These are phyloP conservation scores for Phytophthora vignae DNA, from an alignment of 352 stramenopile genomes.

Conservation along the genomic window DNA sequence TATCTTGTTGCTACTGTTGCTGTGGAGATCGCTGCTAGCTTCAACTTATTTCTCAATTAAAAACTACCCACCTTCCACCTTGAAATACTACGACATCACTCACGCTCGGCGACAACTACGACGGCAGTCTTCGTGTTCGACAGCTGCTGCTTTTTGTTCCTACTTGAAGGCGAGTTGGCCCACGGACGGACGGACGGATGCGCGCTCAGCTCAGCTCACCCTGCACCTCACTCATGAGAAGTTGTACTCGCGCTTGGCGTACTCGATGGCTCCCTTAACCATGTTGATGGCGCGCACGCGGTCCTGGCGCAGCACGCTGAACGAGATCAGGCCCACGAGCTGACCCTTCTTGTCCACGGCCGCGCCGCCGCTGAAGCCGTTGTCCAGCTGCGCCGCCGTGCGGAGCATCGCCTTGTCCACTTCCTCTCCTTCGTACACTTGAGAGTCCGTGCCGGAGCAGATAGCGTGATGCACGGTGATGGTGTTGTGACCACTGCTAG, in stretches of 20 bases:
- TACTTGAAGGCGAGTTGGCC: conserved; percentile 12
- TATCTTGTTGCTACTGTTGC: neutral
- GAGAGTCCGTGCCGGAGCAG: conserved; percentile 88
- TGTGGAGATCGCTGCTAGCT: conserved; percentile 9
- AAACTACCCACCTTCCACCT: conserved; percentile 22
- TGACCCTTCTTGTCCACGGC: conserved; percentile 88
- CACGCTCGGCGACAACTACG: conserved; percentile 35
- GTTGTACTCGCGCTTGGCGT: conserved; percentile 82
- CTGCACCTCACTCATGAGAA: conserved; percentile 51
- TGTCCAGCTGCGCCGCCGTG: conserved; percentile 86
- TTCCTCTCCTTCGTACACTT: conserved; percentile 87
- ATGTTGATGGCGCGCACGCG: conserved; percentile 91
- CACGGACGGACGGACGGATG: conserved; percentile 2
- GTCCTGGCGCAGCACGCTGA: conserved; percentile 87
- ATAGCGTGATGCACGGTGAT: conserved; percentile 92
- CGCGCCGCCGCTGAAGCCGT: conserved; percentile 85
- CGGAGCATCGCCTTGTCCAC: conserved; percentile 89
- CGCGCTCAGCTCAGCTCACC: conserved; percentile 7
- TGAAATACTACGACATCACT: conserved; percentile 41
- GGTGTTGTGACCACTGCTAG: conserved; percentile 89
- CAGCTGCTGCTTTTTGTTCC: conserved; percentile 9
- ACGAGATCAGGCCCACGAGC: conserved; percentile 88
- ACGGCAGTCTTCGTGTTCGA: conserved; percentile 25
- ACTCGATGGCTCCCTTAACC: conserved; percentile 88
- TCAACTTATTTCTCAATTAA: conserved; percentile 24